Evolutionary conservation across 2,329 filamentous ascomycete genomes (phyloP), one percentile per base, ranked within the genome.

Genomic region (Aschersonia sp.): DNA sequence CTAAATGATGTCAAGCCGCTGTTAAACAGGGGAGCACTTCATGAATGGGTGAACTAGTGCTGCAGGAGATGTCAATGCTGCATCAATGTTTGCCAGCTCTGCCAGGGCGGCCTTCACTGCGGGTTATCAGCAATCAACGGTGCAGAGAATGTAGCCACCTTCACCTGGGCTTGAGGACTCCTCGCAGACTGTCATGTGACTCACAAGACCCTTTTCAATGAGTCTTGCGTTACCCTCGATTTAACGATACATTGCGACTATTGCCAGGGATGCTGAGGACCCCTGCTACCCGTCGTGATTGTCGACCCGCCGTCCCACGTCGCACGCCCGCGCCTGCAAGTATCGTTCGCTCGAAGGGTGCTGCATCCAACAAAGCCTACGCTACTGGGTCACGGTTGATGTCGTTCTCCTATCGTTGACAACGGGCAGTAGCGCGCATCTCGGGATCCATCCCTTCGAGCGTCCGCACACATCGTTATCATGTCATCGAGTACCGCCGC

Each of bases 401-500:
- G 40, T 42, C 40, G 10, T 42, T 6, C 10, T 28, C 40, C 20
- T 20, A n/a, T 42, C 20, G 20, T 20, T n/a, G 40, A n/a, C 40
- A n/a, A 42, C 40, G 10, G 6, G 9, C 20, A 9, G 20, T 43
- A 42, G 47, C 46, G 43, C 45, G 45, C 45, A 46, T 31, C 45
- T 29, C 28, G 12, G 38, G 47, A 43, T 45, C 47, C 40, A 45
- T 49, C 44, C 20, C 43, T 44, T 45, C 45, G 45, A 45, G 35
- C 35, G 20, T 38, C 35, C 7, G 35, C 7, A 9, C 35, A 9
- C 2, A 9, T 38, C 3, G 7, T 9, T 51, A 61, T 53, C 54
- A 71, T 71, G 68, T 68, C 68, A 48, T 68, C 68, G 48, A 57
- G 60, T 49, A 55, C 60, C 48, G 56, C 60, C 48, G 57, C 55